Percentiles rank a stretch among this genome's conserved stretches.
Conservation (phyloP, 257 asterid genomes). For the Euphrasia confusa region DNA sequence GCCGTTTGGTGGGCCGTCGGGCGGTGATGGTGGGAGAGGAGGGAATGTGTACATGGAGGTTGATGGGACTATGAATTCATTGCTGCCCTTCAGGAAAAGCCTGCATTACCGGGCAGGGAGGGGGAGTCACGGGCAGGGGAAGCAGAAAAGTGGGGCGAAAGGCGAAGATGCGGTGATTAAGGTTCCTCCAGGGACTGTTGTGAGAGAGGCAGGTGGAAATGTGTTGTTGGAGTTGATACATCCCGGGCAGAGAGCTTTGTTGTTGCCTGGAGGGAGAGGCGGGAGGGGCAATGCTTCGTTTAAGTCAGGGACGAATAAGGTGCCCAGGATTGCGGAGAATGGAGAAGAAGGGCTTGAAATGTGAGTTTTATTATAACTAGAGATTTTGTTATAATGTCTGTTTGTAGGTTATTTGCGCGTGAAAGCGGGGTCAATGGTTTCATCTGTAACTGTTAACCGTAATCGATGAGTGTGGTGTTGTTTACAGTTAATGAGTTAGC, state of each 20-base stretch:
- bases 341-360: conserved; percentile 91
- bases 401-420: not conserved
- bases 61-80: conserved; percentile 75
- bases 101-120: conserved; percentile 81
- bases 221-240: conserved; percentile 69
- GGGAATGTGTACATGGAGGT: conserved; percentile 82
- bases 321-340: conserved; percentile 86
- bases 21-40: conserved; percentile 98
- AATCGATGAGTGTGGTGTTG: not conserved
- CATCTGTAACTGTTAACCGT: not conserved
- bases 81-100: conserved; percentile 77
- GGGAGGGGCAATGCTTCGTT: conserved; percentile 93
- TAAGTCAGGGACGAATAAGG: conserved; percentile 78
- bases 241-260: conserved; percentile 75
- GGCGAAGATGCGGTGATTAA: conserved; percentile 73
- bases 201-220: conserved; percentile 60
- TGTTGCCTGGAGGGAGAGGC: conserved; percentile 88
- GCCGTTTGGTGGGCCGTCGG: conserved; percentile 93
- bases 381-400: not conserved
- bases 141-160: conserved; percentile 67
- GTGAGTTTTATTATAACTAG: conserved; percentile 37
- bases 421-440: not conserved
- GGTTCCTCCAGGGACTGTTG: conserved; percentile 93
- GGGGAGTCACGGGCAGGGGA: conserved; percentile 87
- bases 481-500: conserved; percentile 1